phyloP scores from a whole-genome alignment of 495 filamentous ascomycete genomes.

The Neurospora sp. region DNA sequence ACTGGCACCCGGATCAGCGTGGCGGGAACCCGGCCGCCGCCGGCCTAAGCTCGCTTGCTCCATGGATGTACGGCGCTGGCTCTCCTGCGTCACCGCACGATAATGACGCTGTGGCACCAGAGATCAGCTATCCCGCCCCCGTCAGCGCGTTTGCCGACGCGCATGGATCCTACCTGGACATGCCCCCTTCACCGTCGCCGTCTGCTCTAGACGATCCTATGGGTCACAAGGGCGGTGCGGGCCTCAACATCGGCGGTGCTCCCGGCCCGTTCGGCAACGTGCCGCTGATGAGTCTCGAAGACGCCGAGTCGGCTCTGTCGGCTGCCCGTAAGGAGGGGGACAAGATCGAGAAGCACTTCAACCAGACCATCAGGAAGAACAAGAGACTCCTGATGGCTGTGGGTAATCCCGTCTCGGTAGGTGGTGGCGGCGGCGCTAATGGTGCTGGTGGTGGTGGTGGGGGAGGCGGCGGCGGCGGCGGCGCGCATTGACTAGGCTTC shows the following conservation, averaged over 20 bases:
- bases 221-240: not conserved
- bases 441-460: not conserved
- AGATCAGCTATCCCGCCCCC: conserved; percentile 24
- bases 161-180: not conserved
- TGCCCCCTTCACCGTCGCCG: not conserved
- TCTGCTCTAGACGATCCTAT: not conserved
- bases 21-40: conserved; percentile 13
- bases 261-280: conserved; percentile 33
- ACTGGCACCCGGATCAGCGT: conserved; percentile 8
- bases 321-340: conserved; percentile 58
- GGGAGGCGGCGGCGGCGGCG: conserved; percentile 1
- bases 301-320: conserved; percentile 49
- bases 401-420: not conserved
- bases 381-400: conserved; percentile 27
- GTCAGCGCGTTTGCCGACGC: conserved; percentile 11
- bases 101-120: conserved; percentile 17
- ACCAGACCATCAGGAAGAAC: conserved; percentile 53
- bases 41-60: conserved; percentile 28
- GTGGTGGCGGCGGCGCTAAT: not conserved
- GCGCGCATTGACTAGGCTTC: conserved; percentile 24
- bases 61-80: conserved; percentile 31
- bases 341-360: conserved; percentile 56
- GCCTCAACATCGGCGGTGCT: not conserved
- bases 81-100: conserved; percentile 10
- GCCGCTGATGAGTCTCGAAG: conserved; percentile 45